These are phyloP conservation scores for Purpureocillium takamizusanense DNA, from an alignment of 2,329 filamentous ascomycete genomes.

Conservation along the genomic window DNA sequence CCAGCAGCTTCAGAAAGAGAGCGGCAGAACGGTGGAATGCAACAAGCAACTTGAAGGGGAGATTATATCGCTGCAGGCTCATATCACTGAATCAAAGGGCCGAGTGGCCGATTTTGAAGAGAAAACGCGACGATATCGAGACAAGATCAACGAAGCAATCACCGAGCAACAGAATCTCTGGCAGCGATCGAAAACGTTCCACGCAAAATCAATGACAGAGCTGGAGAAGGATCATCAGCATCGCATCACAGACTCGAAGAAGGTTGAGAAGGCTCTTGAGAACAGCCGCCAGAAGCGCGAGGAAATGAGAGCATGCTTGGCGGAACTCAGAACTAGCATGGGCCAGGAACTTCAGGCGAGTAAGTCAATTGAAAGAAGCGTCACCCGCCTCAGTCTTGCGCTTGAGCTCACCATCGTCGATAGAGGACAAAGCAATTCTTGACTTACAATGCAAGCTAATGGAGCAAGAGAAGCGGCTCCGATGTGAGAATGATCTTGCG, in stretches of 20 bases:
- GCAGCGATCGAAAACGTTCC: constrained; percentile 20
- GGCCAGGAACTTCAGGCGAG: no score
- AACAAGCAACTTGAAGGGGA: constrained; percentile 16
- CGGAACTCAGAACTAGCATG: constrained; percentile 12
- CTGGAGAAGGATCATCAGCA: constrained; percentile 21
- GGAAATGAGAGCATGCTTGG: constrained; percentile 19
- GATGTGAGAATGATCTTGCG: constrained; percentile 1
- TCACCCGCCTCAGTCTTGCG: no score
- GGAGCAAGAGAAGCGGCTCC: constrained; percentile 9
- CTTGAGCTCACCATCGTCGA: background rate
- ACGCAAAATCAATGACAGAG: constrained; percentile 22
- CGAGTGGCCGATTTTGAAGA: constrained; percentile 15
- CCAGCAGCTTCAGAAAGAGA: constrained; percentile 15
- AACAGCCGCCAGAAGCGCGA: constrained; percentile 21
- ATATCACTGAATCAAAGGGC: constrained; percentile 14
- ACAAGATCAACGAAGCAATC: constrained; percentile 35
- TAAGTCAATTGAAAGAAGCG: constrained; percentile 13
- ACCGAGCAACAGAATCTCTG: constrained; percentile 37
- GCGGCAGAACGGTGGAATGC: constrained; percentile 11
- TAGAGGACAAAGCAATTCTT: constrained; percentile 16
- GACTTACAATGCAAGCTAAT: constrained; percentile 11
- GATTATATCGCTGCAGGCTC: constrained; percentile 16
- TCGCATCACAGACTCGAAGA: constrained; percentile 11
- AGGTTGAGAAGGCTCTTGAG: constrained; percentile 17
- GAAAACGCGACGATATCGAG: constrained; percentile 24